Conservation (phyloP, 768 basidiomycete species). For the Mycena indigotica region DNA sequence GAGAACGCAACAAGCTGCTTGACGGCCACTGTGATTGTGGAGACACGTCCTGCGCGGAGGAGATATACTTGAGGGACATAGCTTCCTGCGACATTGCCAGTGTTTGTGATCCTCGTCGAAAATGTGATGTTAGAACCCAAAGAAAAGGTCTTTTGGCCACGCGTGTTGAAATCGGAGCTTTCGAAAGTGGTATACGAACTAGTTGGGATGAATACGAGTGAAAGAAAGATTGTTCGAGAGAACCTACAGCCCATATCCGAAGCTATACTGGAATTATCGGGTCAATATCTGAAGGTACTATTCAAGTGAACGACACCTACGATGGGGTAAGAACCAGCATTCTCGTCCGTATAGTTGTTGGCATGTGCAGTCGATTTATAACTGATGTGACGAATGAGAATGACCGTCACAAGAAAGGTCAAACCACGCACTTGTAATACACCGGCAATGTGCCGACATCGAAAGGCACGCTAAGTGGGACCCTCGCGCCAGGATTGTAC, state of each 20-base stretch:
- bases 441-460: conserved; percentile 25
- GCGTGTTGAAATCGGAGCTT: conserved; percentile 20
- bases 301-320: conserved; percentile 12
- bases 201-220: background rate
- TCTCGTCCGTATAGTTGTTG: conserved; percentile 25
- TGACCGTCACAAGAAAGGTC: background rate
- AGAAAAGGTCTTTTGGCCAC: conserved; percentile 20
- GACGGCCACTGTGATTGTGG: conserved; percentile 21
- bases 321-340: conserved; percentile 24
- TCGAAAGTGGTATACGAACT: conserved; percentile 28
- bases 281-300: background rate
- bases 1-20: conserved; percentile 28
- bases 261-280: conserved; percentile 23
- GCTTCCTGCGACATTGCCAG: conserved; percentile 23
- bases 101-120: conserved; percentile 25
- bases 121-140: conserved; percentile 25
- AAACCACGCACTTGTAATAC: conserved; percentile 26
- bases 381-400: conserved; percentile 1
- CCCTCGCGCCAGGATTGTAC: conserved; percentile 29
- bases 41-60: conserved; percentile 18
- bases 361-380: conserved; percentile 26
- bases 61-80: conserved; percentile 29
- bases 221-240: background rate
- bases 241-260: conserved; percentile 27
- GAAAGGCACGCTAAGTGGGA: conserved; percentile 29